These are phyloP conservation scores for Wallacemonas sp. DNA, from an alignment of 208 protist genomes.

Conservation along the genomic window DNA sequence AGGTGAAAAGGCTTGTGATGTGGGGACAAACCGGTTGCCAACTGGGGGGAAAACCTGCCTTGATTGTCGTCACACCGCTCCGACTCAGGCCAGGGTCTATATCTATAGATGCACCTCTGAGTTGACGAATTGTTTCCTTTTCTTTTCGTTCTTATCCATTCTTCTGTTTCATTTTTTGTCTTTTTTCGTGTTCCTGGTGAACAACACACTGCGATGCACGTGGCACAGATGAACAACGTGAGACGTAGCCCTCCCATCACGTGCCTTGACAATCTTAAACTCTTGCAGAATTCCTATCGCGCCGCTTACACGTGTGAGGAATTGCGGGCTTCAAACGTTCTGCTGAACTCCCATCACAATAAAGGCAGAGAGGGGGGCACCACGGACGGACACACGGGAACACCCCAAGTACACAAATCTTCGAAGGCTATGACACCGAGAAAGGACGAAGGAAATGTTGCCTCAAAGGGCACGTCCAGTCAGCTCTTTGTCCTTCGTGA, in stretches of 20 bases:
- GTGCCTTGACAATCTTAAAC: background rate
- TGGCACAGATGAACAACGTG: background rate
- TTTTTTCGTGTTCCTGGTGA: background rate
- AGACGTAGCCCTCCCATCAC: background rate
- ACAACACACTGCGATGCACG: background rate
- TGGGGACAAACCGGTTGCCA: no score
- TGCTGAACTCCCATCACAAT: no score
- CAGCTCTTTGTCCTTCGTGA: slow-evolving; percentile 54
- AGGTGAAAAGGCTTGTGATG: no score
- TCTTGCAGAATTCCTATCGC: slow-evolving; percentile 59
- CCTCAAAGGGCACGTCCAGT: slow-evolving; percentile 10
- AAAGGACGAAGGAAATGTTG: slow-evolving; percentile 20
- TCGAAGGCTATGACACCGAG: slow-evolving; percentile 57
- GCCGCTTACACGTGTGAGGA: background rate
- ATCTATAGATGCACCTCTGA: no score
- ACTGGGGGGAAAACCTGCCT: no score
- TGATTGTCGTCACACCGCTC: no score
- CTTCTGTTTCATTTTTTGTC: background rate
- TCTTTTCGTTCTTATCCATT: background rate
- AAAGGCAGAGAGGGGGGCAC: background rate
- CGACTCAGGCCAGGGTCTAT: no score
- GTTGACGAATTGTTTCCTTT: no score
- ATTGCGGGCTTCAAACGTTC: slow-evolving; percentile 13
- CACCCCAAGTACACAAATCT: slow-evolving; percentile 21
- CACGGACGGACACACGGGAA: background rate